A percentile compares a stretch with the other conserved stretches of the same genome.
These are phyloP conservation scores for Trichoderma gamsii DNA, from an alignment of 495 filamentous ascomycete species.

Conservation along the genomic window DNA sequence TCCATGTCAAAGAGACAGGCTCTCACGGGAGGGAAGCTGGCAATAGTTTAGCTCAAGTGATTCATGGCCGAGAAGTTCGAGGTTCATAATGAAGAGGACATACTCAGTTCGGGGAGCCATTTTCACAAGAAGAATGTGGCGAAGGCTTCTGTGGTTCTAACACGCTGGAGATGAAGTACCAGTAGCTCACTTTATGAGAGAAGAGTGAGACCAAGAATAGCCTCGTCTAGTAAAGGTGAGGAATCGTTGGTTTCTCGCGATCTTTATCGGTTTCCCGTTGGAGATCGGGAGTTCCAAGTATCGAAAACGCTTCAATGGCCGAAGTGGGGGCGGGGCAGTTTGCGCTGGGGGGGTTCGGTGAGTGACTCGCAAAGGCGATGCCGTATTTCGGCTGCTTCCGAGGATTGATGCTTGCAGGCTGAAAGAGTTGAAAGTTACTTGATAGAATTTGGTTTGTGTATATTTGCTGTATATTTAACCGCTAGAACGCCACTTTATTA, in stretches of 20 bases:
- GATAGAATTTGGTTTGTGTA: too few species aligned
- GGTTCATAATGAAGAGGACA: constrained; percentile 21
- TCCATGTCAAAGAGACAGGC: constrained; percentile 99
- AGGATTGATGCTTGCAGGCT: neutral
- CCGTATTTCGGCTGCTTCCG: neutral
- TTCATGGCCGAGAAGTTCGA: constrained; percentile 12
- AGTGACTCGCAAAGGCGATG: neutral
- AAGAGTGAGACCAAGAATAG: neutral
- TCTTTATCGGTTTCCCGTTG: neutral
- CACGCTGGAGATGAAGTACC: too few species aligned
- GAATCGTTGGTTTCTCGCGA: neutral
- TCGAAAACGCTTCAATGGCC: neutral
- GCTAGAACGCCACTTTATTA: too few species aligned
- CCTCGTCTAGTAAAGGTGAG: neutral
- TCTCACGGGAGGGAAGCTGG: constrained; percentile 67
- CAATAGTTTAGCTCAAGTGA: constrained; percentile 4
- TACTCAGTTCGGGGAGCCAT: constrained; percentile 42
- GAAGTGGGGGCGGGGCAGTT: constrained; percentile 4
- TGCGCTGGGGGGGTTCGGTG: neutral
- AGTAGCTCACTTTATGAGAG: neutral
- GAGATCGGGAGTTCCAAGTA: neutral
- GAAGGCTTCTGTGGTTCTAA: neutral
- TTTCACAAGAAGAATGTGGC: neutral
- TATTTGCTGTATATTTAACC: too few species aligned
- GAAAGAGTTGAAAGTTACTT: too few species aligned